Percentiles rank a stretch among this genome's conserved stretches.
Conservation (phyloP, 441 rosid species). For the Corymbia citriodora region DNA sequence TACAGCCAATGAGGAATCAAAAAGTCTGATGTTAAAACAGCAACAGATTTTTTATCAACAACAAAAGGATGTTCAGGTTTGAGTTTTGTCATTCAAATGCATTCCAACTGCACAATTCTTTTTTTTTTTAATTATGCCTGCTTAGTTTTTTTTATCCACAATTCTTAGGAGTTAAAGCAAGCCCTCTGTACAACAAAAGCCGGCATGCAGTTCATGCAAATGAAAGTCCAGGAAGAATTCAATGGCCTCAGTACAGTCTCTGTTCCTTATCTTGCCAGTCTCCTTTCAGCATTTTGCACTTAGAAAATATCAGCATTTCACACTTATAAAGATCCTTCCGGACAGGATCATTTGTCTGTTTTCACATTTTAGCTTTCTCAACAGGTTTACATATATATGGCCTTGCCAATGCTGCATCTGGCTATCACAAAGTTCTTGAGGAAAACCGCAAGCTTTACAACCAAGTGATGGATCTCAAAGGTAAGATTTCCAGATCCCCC, state of each 20-base stretch:
- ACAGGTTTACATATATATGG: conserved; percentile 77
- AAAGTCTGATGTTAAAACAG: conserved; percentile 38
- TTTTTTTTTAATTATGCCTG: background rate
- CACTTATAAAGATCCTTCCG: background rate
- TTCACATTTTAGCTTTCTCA: conserved; percentile 13
- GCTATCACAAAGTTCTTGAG: conserved; percentile 81
- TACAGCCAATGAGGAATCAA: conserved; percentile 42
- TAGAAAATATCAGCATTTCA: background rate
- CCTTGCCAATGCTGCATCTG: conserved; percentile 81
- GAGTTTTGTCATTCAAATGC: background rate
- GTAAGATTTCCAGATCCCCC: conserved; percentile 24
- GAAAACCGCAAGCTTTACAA: conserved; percentile 89
- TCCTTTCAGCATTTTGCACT: background rate
- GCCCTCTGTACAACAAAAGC: conserved; percentile 65
- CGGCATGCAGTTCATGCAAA: conserved; percentile 86
- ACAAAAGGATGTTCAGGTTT: conserved; percentile 63
- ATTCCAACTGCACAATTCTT: background rate
- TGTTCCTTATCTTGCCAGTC: background rate
- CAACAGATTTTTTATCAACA: conserved; percentile 63
- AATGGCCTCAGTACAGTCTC: conserved; percentile 29
- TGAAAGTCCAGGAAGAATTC: conserved; percentile 80
- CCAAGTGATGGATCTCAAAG: conserved; percentile 93
- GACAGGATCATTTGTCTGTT: background rate
- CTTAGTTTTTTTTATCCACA: background rate
- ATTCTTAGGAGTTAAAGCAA: conserved; percentile 60